Conservation (phyloP, 1,284 basidiomycete species). For the Wolfiporia cocos region DNA sequence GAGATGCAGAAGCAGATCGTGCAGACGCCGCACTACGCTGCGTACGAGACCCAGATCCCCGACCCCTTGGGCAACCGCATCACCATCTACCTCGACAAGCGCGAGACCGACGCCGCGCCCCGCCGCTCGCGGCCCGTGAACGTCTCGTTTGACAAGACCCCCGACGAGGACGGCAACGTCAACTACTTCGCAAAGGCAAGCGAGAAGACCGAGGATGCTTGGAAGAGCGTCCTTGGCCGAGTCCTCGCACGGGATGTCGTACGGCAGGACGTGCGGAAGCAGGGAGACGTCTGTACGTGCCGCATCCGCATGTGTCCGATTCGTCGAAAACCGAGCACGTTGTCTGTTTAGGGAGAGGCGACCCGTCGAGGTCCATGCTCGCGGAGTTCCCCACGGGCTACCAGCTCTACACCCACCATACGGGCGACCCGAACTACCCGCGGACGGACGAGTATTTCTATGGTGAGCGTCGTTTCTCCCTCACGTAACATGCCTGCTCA, state of each 20-base stretch:
- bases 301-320: background rate
- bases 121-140: constrained; percentile 4
- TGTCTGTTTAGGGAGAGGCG: constrained; percentile 3
- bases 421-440: constrained; percentile 17
- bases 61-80: constrained; percentile 10
- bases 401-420: constrained; percentile 20
- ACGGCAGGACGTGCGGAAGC: constrained; percentile 9
- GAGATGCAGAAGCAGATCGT: no score
- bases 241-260: constrained; percentile 17
- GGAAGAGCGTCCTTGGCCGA: constrained; percentile 20
- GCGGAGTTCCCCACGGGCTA: constrained; percentile 18
- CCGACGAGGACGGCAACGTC: constrained; percentile 14
- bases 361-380: constrained; percentile 12
- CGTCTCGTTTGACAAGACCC: background rate
- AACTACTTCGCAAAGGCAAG: constrained; percentile 15
- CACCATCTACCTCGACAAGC: constrained; percentile 7
- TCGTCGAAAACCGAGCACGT: background rate
- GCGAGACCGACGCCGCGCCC: constrained; percentile 12
- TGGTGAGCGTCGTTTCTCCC: constrained; percentile 12
- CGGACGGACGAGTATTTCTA: constrained; percentile 19
- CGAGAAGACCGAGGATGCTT: constrained; percentile 5
- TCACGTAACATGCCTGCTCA: background rate
- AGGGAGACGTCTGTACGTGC: constrained; percentile 9
- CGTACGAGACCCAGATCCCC: constrained; percentile 1
- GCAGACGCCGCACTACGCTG: constrained; percentile 12